phyloP scores from a whole-genome alignment of 805 yeast genomes.

The Suhomyces vadensis region DNA sequence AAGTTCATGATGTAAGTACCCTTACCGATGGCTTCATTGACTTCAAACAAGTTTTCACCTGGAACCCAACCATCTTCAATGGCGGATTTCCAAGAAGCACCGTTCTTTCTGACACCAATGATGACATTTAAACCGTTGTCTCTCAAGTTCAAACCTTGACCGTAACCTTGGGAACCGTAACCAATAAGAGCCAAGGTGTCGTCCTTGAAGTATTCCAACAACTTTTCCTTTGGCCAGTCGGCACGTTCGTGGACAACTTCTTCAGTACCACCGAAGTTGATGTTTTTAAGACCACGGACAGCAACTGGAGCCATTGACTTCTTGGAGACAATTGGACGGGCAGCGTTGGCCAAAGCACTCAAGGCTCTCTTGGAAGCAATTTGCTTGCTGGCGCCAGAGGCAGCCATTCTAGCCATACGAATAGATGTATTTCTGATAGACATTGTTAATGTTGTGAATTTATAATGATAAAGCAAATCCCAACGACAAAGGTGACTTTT shows the following conservation, averaged over 20 bases:
- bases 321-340: slow-evolving; percentile 45
- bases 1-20: slow-evolving; percentile 98
- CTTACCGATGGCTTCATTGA: slow-evolving; percentile 84
- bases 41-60: slow-evolving; percentile 96
- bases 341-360: slow-evolving; percentile 51
- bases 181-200: slow-evolving; percentile 98
- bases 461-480: background rate
- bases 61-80: slow-evolving; percentile 99
- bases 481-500: slow-evolving; percentile 3
- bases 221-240: slow-evolving; percentile 99
- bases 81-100: slow-evolving; percentile 99
- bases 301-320: slow-evolving; percentile 48
- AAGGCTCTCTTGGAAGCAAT: slow-evolving; percentile 67
- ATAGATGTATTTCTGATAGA: slow-evolving; percentile 46
- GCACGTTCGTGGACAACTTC: slow-evolving; percentile 98
- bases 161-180: slow-evolving; percentile 99
- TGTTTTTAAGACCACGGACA: slow-evolving; percentile 90
- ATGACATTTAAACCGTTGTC: slow-evolving; percentile 98
- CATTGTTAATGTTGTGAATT: slow-evolving; percentile 24
- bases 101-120: slow-evolving; percentile 97
- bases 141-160: slow-evolving; percentile 98
- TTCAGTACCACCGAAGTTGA: slow-evolving; percentile 93
- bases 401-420: slow-evolving; percentile 49
- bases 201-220: slow-evolving; percentile 93
- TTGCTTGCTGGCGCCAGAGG: slow-evolving; percentile 42